Conservation (phyloP, 495 filamentous ascomycete species). For the Penicillium simplicissimum region DNA sequence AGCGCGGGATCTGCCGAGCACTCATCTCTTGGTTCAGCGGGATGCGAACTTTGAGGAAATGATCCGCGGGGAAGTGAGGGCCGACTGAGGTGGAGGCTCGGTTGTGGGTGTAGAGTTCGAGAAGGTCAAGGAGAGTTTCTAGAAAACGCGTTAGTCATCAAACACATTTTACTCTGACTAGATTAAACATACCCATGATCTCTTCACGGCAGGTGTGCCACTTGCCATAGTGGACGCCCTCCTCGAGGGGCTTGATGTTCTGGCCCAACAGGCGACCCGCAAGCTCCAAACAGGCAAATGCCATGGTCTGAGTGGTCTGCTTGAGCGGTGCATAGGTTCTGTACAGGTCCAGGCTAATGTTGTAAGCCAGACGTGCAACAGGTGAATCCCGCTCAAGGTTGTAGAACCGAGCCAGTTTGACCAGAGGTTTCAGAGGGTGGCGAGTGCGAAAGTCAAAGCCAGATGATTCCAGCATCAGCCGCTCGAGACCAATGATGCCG, state of each 20-base stretch:
- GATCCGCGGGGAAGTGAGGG: slow-evolving; percentile 64
- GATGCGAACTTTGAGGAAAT: slow-evolving; percentile 82
- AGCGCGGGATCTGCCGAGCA: slow-evolving; percentile 53
- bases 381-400: slow-evolving; percentile 51
- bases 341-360: slow-evolving; percentile 84
- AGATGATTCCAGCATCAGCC: slow-evolving; percentile 89
- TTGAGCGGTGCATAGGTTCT: slow-evolving; percentile 91
- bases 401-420: slow-evolving; percentile 67
- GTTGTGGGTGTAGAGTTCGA: slow-evolving; percentile 87
- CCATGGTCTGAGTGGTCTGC: slow-evolving; percentile 76
- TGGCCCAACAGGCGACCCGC: slow-evolving; percentile 63
- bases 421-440: slow-evolving; percentile 78
- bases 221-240: slow-evolving; percentile 46
- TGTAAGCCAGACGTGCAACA: slow-evolving; percentile 66
- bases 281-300: slow-evolving; percentile 79
- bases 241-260: slow-evolving; percentile 48
- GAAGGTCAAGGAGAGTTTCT: slow-evolving; percentile 82
- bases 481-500: slow-evolving; percentile 81
- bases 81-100: slow-evolving; percentile 72
- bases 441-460: slow-evolving; percentile 94
- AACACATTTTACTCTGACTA: background rate
- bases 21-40: slow-evolving; percentile 75
- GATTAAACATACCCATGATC: slow-evolving; percentile 58
- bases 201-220: slow-evolving; percentile 66
- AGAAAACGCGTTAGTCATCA: background rate